These are phyloP conservation scores for Massarina eburnea DNA, from an alignment of 2,329 filamentous ascomycete species.

Conservation along the genomic window DNA sequence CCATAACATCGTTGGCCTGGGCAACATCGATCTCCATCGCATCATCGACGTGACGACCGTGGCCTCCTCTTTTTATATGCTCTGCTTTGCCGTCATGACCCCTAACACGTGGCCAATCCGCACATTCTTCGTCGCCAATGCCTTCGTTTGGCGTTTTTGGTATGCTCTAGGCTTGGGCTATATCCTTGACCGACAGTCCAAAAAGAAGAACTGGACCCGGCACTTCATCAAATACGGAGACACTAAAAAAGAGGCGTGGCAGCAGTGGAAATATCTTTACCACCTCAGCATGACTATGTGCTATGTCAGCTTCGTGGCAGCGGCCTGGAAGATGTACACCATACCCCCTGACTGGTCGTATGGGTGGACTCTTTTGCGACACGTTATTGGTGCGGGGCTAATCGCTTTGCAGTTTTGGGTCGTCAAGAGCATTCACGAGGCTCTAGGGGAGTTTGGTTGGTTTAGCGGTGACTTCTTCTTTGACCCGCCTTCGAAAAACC, in stretches of 20 bases:
- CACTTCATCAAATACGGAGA: conserved; percentile 98
- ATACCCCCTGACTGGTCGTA: conserved; percentile 85
- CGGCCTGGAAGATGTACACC: conserved; percentile 95
- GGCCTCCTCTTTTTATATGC: conserved; percentile 74
- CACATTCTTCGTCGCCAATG: conserved; percentile 77
- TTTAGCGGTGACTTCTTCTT: conserved; percentile 99
- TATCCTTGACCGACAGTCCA: conserved; percentile 82
- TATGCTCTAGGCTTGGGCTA: conserved; percentile 85
- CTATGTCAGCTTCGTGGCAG: conserved; percentile 84
- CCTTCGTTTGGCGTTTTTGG: conserved; percentile 84
- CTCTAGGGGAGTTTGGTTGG: conserved; percentile 96
- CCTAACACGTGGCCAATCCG: conserved; percentile 77
- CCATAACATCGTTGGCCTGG: conserved; percentile 79
- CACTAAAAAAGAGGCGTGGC: conserved; percentile 87
- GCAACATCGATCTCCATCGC: conserved; percentile 85
- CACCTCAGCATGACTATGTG: conserved; percentile 90
- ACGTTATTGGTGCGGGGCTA: conserved; percentile 78
- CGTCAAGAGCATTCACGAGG: conserved; percentile 88
- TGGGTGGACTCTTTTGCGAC: conserved; percentile 81
- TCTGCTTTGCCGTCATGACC: conserved; percentile 71
- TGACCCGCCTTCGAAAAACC: conserved; percentile 74
- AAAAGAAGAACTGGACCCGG: conserved; percentile 90
- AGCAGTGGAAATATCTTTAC: conserved; percentile 96
- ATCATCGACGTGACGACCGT: conserved; percentile 81
- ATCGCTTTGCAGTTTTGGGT: conserved; percentile 92